Percentiles rank a stretch among this genome's conserved stretches.
These are phyloP conservation scores for Cryphonectria radicalis DNA, from an alignment of 2,329 filamentous ascomycete genomes.

Conservation along the genomic window DNA sequence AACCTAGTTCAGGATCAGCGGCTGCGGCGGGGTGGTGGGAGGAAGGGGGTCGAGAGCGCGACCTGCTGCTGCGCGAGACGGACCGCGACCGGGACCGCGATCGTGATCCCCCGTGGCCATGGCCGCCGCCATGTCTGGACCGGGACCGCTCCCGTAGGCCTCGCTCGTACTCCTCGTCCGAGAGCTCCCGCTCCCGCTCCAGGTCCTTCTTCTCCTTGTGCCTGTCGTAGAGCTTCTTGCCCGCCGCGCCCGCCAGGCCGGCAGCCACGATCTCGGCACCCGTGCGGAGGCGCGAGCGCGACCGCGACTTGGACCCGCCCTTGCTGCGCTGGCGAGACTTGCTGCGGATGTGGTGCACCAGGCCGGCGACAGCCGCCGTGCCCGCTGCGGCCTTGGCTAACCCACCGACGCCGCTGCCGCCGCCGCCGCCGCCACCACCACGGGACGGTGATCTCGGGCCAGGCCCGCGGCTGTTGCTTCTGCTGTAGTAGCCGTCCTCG, in stretches of 20 bases:
- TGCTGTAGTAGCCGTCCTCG: conserved; percentile 45
- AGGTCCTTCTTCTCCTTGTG: conserved; percentile 64
- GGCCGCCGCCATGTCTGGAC: conserved; percentile 26
- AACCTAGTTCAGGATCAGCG: conserved; percentile 69
- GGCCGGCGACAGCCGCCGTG: conserved; percentile 60
- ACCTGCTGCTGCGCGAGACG: conserved; percentile 56
- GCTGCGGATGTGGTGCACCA: conserved; percentile 63
- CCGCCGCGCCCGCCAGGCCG: conserved; percentile 63
- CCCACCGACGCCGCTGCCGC: conserved; percentile 50
- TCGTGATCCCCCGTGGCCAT: conserved; percentile 25
- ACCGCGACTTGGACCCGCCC: conserved; percentile 45
- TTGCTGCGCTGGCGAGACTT: conserved; percentile 45
- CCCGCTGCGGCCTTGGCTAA: conserved; percentile 62
- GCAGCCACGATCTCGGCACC: conserved; percentile 66
- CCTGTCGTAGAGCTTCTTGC: conserved; percentile 64
- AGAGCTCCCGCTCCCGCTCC: conserved; percentile 41
- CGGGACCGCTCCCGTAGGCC: conserved; percentile 43
- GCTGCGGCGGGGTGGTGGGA: conserved; percentile 36
- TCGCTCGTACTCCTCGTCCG: conserved; percentile 37
- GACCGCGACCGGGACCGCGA: conserved; percentile 31
- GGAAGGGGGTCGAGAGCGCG: conserved; percentile 36
- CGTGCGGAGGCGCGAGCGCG: conserved; percentile 53
- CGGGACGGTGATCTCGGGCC: conserved; percentile 20
- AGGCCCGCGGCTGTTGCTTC: conserved; percentile 43
- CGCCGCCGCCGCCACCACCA: no score